Evolutionary conservation across 2,329 filamentous ascomycete genomes (phyloP).

Genomic region (Cladophialophora bantiana): DNA sequence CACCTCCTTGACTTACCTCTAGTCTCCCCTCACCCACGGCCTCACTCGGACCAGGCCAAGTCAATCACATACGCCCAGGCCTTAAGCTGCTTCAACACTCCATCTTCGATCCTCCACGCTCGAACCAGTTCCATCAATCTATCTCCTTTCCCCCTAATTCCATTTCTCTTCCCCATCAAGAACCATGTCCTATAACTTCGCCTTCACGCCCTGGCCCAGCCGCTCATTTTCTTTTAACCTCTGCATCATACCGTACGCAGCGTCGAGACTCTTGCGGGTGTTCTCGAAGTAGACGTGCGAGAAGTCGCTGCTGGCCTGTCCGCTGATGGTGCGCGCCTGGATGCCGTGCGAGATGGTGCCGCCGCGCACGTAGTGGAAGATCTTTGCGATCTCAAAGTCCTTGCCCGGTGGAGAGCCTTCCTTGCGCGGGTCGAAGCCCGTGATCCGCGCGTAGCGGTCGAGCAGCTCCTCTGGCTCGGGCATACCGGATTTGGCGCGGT

Average conservation of each 20-base stretch:
- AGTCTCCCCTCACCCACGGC: background rate
- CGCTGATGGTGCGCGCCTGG: conserved; percentile 32
- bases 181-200: conserved; percentile 11
- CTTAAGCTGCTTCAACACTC: too few relatives aligned
- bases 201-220: background rate
- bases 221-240: conserved; percentile 8
- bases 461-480: conserved; percentile 30
- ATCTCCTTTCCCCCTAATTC: background rate
- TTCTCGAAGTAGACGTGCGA: conserved; percentile 33
- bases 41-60: too few relatives aligned
- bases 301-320: conserved; percentile 35
- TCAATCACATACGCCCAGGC: too few relatives aligned
- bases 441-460: conserved; percentile 27
- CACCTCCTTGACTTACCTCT: background rate
- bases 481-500: conserved; percentile 27
- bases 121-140: background rate
- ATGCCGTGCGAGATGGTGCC: conserved; percentile 36
- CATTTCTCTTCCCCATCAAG: background rate
- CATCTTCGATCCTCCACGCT: too few relatives aligned
- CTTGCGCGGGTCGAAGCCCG: conserved; percentile 27
- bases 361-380: conserved; percentile 31
- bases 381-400: conserved; percentile 33
- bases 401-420: conserved; percentile 24
- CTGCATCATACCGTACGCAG: conserved; percentile 22
- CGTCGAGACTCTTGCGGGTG: conserved; percentile 29